phyloP scores from a whole-genome alignment of 192 early-diverging fungal species.

The Podila verticillata region DNA sequence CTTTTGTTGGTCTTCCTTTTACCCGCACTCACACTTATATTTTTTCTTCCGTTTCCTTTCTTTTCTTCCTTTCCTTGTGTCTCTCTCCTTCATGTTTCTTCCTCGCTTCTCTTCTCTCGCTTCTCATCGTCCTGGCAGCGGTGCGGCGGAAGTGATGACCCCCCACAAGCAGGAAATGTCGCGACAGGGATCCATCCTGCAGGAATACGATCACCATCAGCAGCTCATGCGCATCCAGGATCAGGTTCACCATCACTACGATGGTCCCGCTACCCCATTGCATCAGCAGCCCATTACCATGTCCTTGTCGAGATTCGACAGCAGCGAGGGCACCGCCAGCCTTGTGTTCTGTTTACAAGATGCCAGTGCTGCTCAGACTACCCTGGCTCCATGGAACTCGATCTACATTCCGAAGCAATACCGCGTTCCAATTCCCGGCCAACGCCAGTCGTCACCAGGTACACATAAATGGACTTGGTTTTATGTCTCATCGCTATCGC shows the following conservation, averaged over 20 bases:
- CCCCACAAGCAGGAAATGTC: slow-evolving; percentile 1
- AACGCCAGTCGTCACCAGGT: slow-evolving; percentile 51
- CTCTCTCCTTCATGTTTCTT: neutral
- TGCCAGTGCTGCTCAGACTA: slow-evolving; percentile 7
- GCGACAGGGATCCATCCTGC: neutral
- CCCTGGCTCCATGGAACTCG: slow-evolving; percentile 48
- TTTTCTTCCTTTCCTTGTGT: neutral
- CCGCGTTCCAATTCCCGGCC: slow-evolving; percentile 31
- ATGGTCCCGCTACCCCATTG: neutral
- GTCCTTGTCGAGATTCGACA: slow-evolving; percentile 29
- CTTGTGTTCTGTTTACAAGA: slow-evolving; percentile 31
- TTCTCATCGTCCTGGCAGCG: neutral
- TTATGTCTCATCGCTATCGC: neutral
- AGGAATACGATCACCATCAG: neutral
- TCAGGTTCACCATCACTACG: neutral
- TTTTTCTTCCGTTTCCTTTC: no score
- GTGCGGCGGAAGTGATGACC: neutral
- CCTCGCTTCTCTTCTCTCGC: neutral
- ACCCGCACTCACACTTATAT: no score
- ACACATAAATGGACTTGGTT: neutral
- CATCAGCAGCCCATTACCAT: slow-evolving; percentile 20
- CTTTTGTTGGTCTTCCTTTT: no score
- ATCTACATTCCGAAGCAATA: slow-evolving; percentile 52
- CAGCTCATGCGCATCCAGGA: neutral
- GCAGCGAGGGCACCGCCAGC: slow-evolving; percentile 27